Evolutionary conservation across 345 rosid species (phyloP), one percentile per base, ranked within the genome.

Genomic region (Pelargonium nanum): DNA sequence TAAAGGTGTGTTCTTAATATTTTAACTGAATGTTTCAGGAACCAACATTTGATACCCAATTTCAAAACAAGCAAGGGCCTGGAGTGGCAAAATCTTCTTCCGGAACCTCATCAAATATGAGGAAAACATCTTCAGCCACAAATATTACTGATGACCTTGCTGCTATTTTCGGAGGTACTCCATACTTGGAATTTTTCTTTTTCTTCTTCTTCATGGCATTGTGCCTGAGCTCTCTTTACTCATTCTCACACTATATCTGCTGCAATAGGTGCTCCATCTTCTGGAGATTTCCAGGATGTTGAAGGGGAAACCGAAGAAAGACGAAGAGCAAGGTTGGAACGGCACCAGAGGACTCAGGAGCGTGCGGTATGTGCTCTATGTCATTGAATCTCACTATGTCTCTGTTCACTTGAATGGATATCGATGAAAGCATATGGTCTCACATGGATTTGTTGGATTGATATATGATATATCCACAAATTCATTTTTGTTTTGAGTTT

Each of bases 291-390:
- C 62, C 80, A 58, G 59, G 83, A 79, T 21, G 62, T 79, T 58
- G 77, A 71, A 30, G 78, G 80, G 57, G 83, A 76, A 65, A 70
- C 63, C 61, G 83, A 79, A 50, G 78, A 76, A 58, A 68, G 83
- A 55, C 65, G 77, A 45, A 71, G 66, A 44, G 77, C 80, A 53
- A 71, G 83, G 68, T 24, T 79, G 75, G 78, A 79, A 26, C 80
- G 83, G 65, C 73, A 75, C 50, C 80, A 71, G 34, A 73, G 78
- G 70, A 76, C 78, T 26, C 80, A 76, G 60, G 80, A 79, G 69
- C 75, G 83, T 15, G 73, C 78, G 24, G 83, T 79, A 67, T 56
- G 70, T 61, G 22, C 24, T 61, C 53, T 44, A 20, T 54, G 6
- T 54, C 24, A 54, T n/a, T 66, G 9, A 58, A 1, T 19, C 23